Conservation (phyloP, 225 moss, liverwort and hornwort species). For the Pleurozium schreberi region DNA sequence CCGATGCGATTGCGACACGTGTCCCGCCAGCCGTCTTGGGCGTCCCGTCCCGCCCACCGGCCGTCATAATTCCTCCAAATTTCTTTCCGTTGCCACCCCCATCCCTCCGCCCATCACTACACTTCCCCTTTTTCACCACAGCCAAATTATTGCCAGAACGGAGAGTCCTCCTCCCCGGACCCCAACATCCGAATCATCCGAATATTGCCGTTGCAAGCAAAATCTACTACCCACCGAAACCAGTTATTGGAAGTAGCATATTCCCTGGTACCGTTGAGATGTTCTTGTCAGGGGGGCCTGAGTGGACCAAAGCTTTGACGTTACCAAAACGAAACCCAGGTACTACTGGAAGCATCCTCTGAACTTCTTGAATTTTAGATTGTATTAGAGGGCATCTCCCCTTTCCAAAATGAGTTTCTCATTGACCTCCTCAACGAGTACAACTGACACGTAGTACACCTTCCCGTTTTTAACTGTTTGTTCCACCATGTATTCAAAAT, state of each 20-base stretch:
- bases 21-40: background rate
- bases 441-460: too few relatives aligned
- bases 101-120: background rate
- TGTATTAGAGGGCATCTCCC: background rate
- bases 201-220: conserved; percentile 13
- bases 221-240: background rate
- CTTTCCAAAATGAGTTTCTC: background rate
- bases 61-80: background rate
- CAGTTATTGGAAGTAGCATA: conserved; percentile 1
- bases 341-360: background rate
- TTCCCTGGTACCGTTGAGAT: conserved; percentile 1
- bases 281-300: background rate
- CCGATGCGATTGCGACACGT: background rate
- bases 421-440: background rate
- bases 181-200: background rate
- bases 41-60: background rate
- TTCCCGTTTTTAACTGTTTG: too few relatives aligned
- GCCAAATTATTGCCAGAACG: background rate
- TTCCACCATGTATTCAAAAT: background rate
- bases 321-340: background rate
- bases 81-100: background rate
- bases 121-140: background rate
- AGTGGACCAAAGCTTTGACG: background rate
- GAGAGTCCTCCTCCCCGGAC: background rate
- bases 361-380: background rate